These are phyloP conservation scores for Graphilbum ipis-grandicollis DNA, from an alignment of 2,329 filamentous ascomycete species.

Conservation along the genomic window DNA sequence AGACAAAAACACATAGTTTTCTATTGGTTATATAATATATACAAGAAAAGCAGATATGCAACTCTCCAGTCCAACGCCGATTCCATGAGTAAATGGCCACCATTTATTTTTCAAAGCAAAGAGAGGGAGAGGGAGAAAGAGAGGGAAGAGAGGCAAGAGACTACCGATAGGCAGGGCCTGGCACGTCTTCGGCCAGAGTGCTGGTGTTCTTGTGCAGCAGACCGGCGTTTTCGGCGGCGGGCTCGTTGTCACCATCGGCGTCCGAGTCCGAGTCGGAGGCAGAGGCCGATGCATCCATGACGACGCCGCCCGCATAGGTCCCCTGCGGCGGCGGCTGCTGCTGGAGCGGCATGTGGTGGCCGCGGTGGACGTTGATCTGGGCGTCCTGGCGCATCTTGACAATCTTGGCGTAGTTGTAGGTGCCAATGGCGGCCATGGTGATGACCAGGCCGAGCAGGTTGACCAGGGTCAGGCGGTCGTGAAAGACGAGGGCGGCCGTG, in stretches of 20 bases:
- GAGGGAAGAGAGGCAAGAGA: no score
- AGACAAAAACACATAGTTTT: no score
- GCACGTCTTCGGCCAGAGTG: neutral
- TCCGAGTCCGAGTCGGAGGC: slow-evolving; percentile 7
- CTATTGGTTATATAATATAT: no score
- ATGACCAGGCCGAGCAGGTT: slow-evolving; percentile 79
- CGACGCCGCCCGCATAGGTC: slow-evolving; percentile 1
- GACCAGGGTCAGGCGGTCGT: slow-evolving; percentile 71
- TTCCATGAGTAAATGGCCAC: no score
- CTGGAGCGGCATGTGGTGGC: slow-evolving; percentile 16
- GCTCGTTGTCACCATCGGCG: slow-evolving; percentile 17
- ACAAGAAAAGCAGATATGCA: no score
- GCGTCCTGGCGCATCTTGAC: slow-evolving; percentile 73
- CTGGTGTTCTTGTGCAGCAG: slow-evolving; percentile 21
- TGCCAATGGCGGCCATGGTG: slow-evolving; percentile 70
- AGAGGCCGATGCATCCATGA: no score
- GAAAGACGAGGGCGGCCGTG: slow-evolving; percentile 72
- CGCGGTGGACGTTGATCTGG: slow-evolving; percentile 28
- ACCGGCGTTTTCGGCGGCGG: slow-evolving; percentile 25
- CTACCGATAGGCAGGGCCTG: no score
- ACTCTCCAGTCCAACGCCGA: no score
- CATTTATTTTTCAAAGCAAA: no score
- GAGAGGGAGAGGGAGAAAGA: no score
- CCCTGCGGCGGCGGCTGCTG: neutral
- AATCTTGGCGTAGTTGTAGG: slow-evolving; percentile 94